Base-by-base conservation (phyloP, 164 flowering plant species). In the Sextonia rubra region DNA sequence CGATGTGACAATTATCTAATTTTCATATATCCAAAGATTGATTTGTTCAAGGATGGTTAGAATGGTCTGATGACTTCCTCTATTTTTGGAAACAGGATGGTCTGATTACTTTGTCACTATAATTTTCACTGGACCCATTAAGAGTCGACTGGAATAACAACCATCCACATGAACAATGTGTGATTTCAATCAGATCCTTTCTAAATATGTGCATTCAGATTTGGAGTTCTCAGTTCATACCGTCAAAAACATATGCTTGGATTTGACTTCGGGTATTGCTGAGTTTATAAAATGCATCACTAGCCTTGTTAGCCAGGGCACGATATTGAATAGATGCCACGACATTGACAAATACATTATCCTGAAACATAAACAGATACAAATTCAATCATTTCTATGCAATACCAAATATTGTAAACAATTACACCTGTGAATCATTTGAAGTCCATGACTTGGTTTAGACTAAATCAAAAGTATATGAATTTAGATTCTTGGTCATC, bases 191-290 rank as follows among this genome's bases (percentile, higher is more conserved):
- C 58, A 52, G 58, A 52, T 52, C n/a, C n/a, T 17, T 52, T 37
- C 44, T 7, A 37, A 15, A 52, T 52, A 17, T 52, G 58, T 52
- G 20, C 44, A 37, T 37, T 9, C 25, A 20, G 24, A 22, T 9
- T 11, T 61, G 26, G 63, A 68, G 65, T 44, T 60, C 64, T 25
- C 12, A 12, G n/a, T 67, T 9, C 73, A 63, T 83, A 89, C 95
- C 95, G 75, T 90, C 92, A 76, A 90, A 90, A 48, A 91, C 97
- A 80, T 91, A 91, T 58, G 97, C 89, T 71, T 90, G 91, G 72
- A 90, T 88, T 73, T 91, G 97, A 27, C 77, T 22, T 74, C 83
- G 81, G 3, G 92, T 83, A 74, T 91, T 87, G 82, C 83, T 87
- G 71, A 91, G 88, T 66, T 84, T 90, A 77, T 89, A 91, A 75